A percentile compares a stretch with the other conserved stretches of the same genome.
These are phyloP conservation scores for Solanum peruvianum DNA, from an alignment of 257 asterid species.

Conservation along the genomic window DNA sequence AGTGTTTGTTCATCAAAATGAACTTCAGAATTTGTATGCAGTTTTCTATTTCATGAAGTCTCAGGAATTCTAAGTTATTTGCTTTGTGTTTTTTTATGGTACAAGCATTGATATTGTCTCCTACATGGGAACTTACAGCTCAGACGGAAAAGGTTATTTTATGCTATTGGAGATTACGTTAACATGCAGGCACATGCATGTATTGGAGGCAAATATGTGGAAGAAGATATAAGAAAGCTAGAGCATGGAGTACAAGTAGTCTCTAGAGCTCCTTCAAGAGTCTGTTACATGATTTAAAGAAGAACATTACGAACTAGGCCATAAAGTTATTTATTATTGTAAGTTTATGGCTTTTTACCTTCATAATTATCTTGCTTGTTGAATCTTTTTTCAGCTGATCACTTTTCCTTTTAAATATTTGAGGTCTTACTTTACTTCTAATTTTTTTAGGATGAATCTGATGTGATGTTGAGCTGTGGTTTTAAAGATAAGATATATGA, in stretches of 20 bases:
- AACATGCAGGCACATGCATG: constrained; percentile 94
- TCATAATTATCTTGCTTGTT: neutral
- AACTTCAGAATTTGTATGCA: neutral
- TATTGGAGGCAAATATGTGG: constrained; percentile 94
- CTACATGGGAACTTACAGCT: constrained; percentile 92
- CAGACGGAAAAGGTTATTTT: constrained; percentile 85
- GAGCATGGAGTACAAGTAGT: constrained; percentile 98
- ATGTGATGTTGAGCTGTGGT: constrained; percentile 98
- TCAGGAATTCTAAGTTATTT: neutral
- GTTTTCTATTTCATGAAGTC: neutral
- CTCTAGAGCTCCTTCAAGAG: constrained; percentile 98
- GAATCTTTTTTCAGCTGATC: neutral
- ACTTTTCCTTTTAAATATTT: neutral
- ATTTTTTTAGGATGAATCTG: constrained; percentile 75
- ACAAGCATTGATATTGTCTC: constrained; percentile 89
- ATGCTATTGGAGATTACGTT: constrained; percentile 77
- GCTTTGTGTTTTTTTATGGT: constrained; percentile 33
- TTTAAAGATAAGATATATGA: constrained; percentile 97
- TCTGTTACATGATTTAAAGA: constrained; percentile 95
- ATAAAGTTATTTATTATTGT: constrained; percentile 77
- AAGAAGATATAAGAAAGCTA: constrained; percentile 82
- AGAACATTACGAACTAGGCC: constrained; percentile 70
- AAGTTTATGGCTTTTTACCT: constrained; percentile 11
- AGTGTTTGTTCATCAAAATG: neutral
- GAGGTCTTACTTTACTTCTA: neutral